Base-by-base conservation (phyloP, 306 rosid species). In the Canavalia gladiata region DNA sequence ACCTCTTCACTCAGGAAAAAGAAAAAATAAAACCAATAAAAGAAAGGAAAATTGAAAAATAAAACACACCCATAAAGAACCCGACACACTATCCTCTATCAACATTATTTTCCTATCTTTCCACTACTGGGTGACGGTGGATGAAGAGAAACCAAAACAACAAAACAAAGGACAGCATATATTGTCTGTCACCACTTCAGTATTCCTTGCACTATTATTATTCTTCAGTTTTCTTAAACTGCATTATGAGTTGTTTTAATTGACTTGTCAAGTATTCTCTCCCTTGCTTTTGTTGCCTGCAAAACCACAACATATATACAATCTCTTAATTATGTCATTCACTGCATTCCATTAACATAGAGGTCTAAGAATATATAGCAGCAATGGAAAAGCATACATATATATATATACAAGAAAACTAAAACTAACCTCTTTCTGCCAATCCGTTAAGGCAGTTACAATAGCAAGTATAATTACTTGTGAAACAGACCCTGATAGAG, bases 361-460 rank as follows among this genome's bases (percentile, higher is more conserved):
- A 5, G 1, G 39, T 34, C 3, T 10, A 37, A 37, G 0, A 37
- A 2, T 37, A 37, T 2, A 37, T 37, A 37, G 41, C 41, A 8
- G 6, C 1, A 55, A 18, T 47, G 10, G 29, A 2, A 43, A 2
- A 45, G 4, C n/a, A n/a, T n/a, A n/a, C n/a, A n/a, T n/a, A n/a
- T n/a, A n/a, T 3, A 64, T 33, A 33, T 8, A 31, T 3, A 47
- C 5, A 9, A n/a, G 10, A 66, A 51, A 10, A 62, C 3, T 28
- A 11, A 29, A n/a, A 50, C 68, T 1, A 58, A 79, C 86, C 89
- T 86, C 86, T 73, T 81, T 87, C 18, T 87, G 76, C 90, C 90
- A 87, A 84, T 87, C 84, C 39, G 82, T 87, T 68, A 81, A 35
- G 30, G 82, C 79, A 0, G 86, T 81, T 45, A 84, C 82, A 56